Base-by-base conservation (phyloP, 768 basidiomycete genomes). In the Boletus subcaerulescens region DNA sequence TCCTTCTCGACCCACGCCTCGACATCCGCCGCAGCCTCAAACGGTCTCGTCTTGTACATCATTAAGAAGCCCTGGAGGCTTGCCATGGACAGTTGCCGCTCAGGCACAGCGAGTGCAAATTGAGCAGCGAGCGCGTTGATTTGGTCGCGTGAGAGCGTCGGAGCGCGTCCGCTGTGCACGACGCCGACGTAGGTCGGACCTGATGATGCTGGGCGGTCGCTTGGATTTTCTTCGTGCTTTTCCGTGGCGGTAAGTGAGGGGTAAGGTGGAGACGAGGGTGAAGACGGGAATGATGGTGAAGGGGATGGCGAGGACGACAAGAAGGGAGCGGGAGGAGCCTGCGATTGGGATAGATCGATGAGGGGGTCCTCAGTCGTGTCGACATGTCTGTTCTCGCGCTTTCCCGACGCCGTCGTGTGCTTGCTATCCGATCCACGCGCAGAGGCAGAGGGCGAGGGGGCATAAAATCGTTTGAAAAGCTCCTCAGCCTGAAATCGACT, bases 401-500 rank as follows among this genome's bases (percentile, higher is more conserved):
- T 43, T 14, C 2, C 29, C 3, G 39, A 43, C 13, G 20, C 6
- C 6, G 39, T 9, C 29, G 2, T n/a, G 4, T 26, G 22, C 33
- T 52, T 44, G 12, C 13, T 43, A 42, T 45, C 39, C 9, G 15
- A 20, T 3, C 26, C 24, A 20, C 3, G 13, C 36, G n/a, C 38
- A 9, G 59, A 32, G 9, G 38, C 6, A 29, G 59, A 31, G 3
- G 41, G 39, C 7, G 56, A 50, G 15, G 83, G 83, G 15, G 83
- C 71, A 64, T 85, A 92, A 73, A 92, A 92, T 52, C 79, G 76
- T 32, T 73, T 78, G 69, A 83, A 92, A 8, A 92, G 73, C 62
- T 85, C 82, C 35, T 70, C 69, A 3, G 84, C 85, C 60, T 91
- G 89, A 70, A 78, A 82, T 54, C 73, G 77, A 65, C 84, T 88